Base-by-base conservation (phyloP, 345 rosid genomes). In the Physaria fendleri region DNA sequence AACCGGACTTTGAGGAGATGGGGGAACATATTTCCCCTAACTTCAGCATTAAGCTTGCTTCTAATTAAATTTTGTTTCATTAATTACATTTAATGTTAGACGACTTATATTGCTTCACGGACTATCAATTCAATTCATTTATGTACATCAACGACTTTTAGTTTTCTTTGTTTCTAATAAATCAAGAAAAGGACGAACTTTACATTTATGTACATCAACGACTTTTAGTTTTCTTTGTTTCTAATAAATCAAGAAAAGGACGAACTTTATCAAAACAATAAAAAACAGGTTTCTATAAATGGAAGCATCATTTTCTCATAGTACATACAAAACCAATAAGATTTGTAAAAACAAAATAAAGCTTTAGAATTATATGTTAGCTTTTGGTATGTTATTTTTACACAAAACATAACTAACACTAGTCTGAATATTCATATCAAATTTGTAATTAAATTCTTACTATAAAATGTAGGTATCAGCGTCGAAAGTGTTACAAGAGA, bases 401-500 rank as follows among this genome's bases (percentile, higher is more conserved):
- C 27, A 20, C 15, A 51, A 28, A 18, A 32, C 40, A 50, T 50
- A 23, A 14, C 33, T 9, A 32, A 37, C 1, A 56, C 10, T 37
- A n/a, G 20, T 40, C 40, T 18, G 32, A 27, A 20, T 29, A 38
- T 18, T 30, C 40, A 40, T 28, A 10, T 17, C 3, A 32, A 32
- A 32, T 6, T 13, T 1, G 27, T 12, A 4, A 34, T 42, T 4
- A 10, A 25, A 29, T 34, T 24, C 41, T 50, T 41, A 57, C 34
- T 50, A 42, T 9, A 33, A 2, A 42, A 13, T 60, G 32, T 46
- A 92, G 98, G 94, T 77, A 55, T 86, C 99, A 47, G 93, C 95
- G 39, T 79, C 99, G 2, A 92, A 78, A 73, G 97, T 92, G 38
- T 77, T 92, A 51, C 96, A 88, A 52, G 99, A 92, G 72, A 92